Conservation (phyloP, 2,329 filamentous ascomycete species). For the Penicillium sp. region DNA sequence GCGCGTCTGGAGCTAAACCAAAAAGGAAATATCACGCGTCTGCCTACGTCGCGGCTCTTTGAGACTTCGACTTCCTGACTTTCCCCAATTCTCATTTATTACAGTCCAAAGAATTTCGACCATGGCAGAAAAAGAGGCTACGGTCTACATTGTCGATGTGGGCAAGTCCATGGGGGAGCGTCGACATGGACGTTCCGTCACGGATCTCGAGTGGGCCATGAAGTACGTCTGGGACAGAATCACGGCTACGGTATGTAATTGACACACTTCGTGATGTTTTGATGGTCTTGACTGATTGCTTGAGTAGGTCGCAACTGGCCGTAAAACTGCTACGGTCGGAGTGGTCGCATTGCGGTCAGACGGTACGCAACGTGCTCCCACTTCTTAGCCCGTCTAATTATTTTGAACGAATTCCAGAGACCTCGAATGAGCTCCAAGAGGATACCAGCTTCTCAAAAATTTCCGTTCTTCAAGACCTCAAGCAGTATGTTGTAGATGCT, state of each 20-base stretch:
- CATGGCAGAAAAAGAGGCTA: conserved; percentile 94
- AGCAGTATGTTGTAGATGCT: conserved; percentile 62
- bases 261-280: neutral
- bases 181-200: conserved; percentile 72
- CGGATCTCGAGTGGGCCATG: conserved; percentile 88
- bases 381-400: conserved; percentile 15
- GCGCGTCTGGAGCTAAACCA: conserved; percentile 41
- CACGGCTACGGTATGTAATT: conserved; percentile 67
- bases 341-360: conserved; percentile 85
- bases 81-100: conserved; percentile 13
- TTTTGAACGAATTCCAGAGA: conserved; percentile 52
- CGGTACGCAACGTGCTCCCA: conserved; percentile 43
- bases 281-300: neutral
- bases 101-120: conserved; percentile 6
- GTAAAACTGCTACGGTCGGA: conserved; percentile 77
- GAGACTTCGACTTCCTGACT: conserved; percentile 12
- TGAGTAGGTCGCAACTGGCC: conserved; percentile 63
- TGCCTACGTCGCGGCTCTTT: conserved; percentile 43
- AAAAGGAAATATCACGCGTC: conserved; percentile 51
- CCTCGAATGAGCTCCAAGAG: conserved; percentile 69
- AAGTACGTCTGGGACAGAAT: conserved; percentile 96
- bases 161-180: conserved; percentile 81
- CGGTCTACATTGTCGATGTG: conserved; percentile 88
- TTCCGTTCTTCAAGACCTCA: conserved; percentile 67
- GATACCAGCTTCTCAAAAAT: conserved; percentile 82